These are phyloP conservation scores for Aspergillus quadricinctus DNA, from an alignment of 2,329 filamentous ascomycete genomes.

Conservation along the genomic window DNA sequence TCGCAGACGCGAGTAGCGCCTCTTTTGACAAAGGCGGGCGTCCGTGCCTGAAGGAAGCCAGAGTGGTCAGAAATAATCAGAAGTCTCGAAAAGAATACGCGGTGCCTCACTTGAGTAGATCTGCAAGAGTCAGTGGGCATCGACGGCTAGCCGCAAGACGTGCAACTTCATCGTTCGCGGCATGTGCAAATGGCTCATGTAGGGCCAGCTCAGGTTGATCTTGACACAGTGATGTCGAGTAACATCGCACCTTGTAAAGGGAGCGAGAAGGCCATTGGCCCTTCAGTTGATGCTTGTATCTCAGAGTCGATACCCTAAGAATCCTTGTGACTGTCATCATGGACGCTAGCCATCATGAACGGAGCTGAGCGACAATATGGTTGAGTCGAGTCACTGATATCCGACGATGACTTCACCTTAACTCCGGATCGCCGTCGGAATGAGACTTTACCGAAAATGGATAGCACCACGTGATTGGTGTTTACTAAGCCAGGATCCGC, in stretches of 20 bases:
- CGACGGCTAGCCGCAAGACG: conserved; percentile 72
- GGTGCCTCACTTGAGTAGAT: conserved; percentile 71
- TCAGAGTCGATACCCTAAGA: conserved; percentile 9
- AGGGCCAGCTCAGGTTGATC: conserved; percentile 32
- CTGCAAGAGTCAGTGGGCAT: conserved; percentile 77
- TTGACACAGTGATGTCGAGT: conserved; percentile 15
- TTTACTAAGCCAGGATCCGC: background rate
- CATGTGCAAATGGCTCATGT: conserved; percentile 46
- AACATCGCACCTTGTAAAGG: conserved; percentile 9
- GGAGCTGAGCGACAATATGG: background rate
- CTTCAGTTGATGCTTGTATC: conserved; percentile 3
- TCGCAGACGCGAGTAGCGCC: conserved; percentile 82
- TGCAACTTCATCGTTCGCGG: conserved; percentile 71
- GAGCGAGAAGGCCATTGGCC: background rate
- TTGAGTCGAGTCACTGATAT: background rate
- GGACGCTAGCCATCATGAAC: conserved; percentile 17
- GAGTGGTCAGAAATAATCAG: background rate
- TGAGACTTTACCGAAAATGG: background rate
- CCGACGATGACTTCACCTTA: conserved; percentile 2
- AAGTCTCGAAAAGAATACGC: background rate
- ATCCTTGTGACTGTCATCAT: conserved; percentile 19
- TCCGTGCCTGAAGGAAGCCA: conserved; percentile 54
- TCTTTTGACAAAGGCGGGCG: conserved; percentile 76
- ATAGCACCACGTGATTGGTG: background rate
- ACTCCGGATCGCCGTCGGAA: background rate